These are phyloP conservation scores for Phaeomoniella chlamydospora DNA, from an alignment of 2,329 filamentous ascomycete genomes.

Conservation along the genomic window DNA sequence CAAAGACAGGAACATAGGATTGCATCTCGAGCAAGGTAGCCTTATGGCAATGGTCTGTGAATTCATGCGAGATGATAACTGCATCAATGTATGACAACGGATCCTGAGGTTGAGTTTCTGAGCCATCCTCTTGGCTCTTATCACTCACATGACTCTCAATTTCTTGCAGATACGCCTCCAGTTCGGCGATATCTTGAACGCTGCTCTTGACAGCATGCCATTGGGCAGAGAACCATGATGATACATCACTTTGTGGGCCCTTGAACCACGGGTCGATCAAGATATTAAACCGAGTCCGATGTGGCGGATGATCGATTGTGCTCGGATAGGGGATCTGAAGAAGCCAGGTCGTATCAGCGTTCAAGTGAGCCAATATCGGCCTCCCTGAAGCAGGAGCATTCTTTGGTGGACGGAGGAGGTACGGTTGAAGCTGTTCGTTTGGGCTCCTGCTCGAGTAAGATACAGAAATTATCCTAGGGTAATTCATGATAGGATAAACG, in stretches of 20 bases:
- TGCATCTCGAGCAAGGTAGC: conserved; percentile 44
- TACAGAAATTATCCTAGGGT: no score
- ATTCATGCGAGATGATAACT: conserved; percentile 49
- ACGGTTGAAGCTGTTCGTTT: no score
- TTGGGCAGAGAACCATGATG: conserved; percentile 51
- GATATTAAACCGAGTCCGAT: conserved; percentile 45
- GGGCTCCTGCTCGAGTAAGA: no score
- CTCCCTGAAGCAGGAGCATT: conserved; percentile 12
- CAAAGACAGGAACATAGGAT: conserved; percentile 41
- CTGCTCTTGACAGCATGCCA: conserved; percentile 43
- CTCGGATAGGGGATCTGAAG: conserved; percentile 46
- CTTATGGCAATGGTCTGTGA: conserved; percentile 54
- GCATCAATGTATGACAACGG: conserved; percentile 42
- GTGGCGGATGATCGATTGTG: conserved; percentile 23
- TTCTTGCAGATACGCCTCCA: conserved; percentile 36
- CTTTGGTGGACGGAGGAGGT: no score
- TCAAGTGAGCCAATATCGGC: conserved; percentile 48
- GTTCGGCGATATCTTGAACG: conserved; percentile 38
- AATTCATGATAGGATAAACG: no score
- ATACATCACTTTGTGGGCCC: conserved; percentile 48
- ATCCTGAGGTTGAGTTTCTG: conserved; percentile 5
- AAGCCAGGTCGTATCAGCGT: conserved; percentile 54
- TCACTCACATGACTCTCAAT: conserved; percentile 26
- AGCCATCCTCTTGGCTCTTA: background rate
- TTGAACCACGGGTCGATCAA: conserved; percentile 52